Evolutionary conservation across 495 filamentous ascomycete species (phyloP).

Genomic region (Annulohypoxylon maeteangense): DNA sequence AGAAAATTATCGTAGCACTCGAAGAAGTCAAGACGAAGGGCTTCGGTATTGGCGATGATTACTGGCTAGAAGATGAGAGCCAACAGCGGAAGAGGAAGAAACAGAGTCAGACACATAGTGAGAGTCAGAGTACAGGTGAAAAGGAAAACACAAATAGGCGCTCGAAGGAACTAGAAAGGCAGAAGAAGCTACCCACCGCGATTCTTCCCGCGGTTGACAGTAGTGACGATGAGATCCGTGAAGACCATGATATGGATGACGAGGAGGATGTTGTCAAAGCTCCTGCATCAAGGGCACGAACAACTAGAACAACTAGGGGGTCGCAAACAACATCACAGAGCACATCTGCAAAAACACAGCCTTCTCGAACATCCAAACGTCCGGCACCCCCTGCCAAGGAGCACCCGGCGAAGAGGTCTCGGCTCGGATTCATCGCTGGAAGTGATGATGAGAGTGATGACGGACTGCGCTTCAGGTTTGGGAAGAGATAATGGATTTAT

Average conservation of each 20-base stretch:
- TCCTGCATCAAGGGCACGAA: conserved; percentile 37
- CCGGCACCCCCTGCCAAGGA: conserved; percentile 49
- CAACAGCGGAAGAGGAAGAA: conserved; percentile 42
- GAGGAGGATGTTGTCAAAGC: conserved; percentile 34
- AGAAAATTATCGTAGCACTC: conserved; percentile 76
- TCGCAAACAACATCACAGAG: conserved; percentile 50
- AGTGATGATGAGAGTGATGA: conserved; percentile 62
- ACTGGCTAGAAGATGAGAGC: conserved; percentile 71
- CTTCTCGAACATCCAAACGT: conserved; percentile 51
- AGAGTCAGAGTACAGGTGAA: conserved; percentile 38
- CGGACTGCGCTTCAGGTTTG: conserved; percentile 68
- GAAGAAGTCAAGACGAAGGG: conserved; percentile 82
- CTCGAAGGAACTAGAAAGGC: conserved; percentile 11
- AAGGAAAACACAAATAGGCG: not conserved
- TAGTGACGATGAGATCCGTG: conserved; percentile 52
- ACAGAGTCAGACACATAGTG: conserved; percentile 43
- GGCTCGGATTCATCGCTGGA: conserved; percentile 45
- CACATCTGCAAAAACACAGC: conserved; percentile 33
- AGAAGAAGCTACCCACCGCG: conserved; percentile 14
- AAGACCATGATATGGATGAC: conserved; percentile 23
- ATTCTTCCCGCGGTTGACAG: conserved; percentile 48
- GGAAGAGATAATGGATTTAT: conserved; percentile 54
- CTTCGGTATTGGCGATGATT: conserved; percentile 85
- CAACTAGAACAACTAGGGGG: conserved; percentile 41
- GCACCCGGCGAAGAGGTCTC: conserved; percentile 57